These are phyloP conservation scores for Lupinus albus DNA, from an alignment of 306 rosid genomes.

Conservation along the genomic window DNA sequence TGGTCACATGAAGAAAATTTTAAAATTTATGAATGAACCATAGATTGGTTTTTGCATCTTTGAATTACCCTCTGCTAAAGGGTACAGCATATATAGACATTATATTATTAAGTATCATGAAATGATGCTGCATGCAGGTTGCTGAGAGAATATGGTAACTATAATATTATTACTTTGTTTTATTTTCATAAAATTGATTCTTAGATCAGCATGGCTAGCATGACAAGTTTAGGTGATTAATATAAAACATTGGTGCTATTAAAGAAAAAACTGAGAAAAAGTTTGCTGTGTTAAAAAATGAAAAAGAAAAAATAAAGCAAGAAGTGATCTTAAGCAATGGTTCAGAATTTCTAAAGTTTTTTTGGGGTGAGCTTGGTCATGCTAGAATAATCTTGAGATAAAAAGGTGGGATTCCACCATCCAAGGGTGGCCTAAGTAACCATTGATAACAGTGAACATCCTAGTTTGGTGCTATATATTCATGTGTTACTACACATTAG, in stretches of 20 bases:
- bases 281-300: background rate
- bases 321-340: constrained; percentile 34
- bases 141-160: background rate
- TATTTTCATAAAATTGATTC: constrained; percentile 3
- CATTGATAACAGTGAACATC: constrained; percentile 43
- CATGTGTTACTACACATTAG: constrained; percentile 45
- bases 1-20: background rate
- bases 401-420: constrained; percentile 62
- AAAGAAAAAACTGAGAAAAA: constrained; percentile 28
- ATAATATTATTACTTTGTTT: background rate
- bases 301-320: background rate
- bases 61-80: background rate
- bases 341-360: constrained; percentile 42
- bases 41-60: constrained; percentile 11
- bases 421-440: constrained; percentile 37
- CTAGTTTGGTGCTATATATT: constrained; percentile 51
- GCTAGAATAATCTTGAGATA: constrained; percentile 54
- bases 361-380: constrained; percentile 39
- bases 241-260: constrained; percentile 14
- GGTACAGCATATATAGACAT: background rate
- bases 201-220: constrained; percentile 20
- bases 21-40: background rate
- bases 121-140: background rate
- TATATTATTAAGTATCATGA: too few species aligned
- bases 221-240: constrained; percentile 32